phyloP scores from a whole-genome alignment of 2,329 filamentous ascomycete species.

The Cladophialophora bantiana region DNA sequence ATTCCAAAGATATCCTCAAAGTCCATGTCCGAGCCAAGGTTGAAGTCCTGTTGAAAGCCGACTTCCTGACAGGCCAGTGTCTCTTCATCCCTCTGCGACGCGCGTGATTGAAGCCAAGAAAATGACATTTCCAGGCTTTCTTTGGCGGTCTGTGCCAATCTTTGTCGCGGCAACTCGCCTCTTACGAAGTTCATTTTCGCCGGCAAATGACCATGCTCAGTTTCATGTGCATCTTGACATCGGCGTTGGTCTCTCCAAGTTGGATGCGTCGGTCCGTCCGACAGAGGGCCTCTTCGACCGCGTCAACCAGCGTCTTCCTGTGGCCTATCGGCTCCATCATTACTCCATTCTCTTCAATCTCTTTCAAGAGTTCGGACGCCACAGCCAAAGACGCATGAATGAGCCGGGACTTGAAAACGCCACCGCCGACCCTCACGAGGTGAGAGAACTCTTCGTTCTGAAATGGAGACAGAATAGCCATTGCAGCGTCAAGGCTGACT shows the following conservation, averaged over 20 bases:
- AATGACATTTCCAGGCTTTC: conserved; percentile 20
- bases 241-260: conserved; percentile 46
- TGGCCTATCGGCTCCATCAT: conserved; percentile 21
- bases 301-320: conserved; percentile 35
- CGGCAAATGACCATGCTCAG: conserved; percentile 39
- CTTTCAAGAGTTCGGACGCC: conserved; percentile 56
- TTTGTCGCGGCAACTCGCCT: neutral
- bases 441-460: conserved; percentile 41
- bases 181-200: neutral
- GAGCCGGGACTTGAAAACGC: conserved; percentile 48
- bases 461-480: conserved; percentile 47
- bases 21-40: neutral
- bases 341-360: conserved; percentile 45
- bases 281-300: conserved; percentile 37
- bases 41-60: neutral
- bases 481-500: conserved; percentile 46
- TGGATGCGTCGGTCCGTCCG: conserved; percentile 42
- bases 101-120: neutral
- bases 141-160: conserved; percentile 23
- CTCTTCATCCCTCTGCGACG: neutral
- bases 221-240: conserved; percentile 45
- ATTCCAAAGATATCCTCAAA: neutral
- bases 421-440: conserved; percentile 45
- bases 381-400: conserved; percentile 53
- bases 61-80: neutral